Conservation (phyloP, 768 basidiomycete genomes). For the Ephemerocybe angulata region DNA sequence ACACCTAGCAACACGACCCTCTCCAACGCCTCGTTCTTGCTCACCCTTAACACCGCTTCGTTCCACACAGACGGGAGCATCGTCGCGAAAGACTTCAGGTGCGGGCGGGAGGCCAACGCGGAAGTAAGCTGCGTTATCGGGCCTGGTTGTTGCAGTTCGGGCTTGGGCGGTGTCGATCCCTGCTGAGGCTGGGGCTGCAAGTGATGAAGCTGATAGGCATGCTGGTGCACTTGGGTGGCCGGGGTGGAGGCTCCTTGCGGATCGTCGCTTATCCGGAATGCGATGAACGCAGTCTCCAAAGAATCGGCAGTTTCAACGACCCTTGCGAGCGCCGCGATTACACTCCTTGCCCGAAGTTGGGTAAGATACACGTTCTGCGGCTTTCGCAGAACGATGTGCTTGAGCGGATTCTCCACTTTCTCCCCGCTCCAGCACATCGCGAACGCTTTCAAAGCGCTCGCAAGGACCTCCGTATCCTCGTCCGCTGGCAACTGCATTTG, state of each 20-base stretch:
- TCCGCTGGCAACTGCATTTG: not conserved
- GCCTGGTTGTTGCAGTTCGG: slow-evolving; percentile 12
- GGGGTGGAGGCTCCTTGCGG: slow-evolving; percentile 18
- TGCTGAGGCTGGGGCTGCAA: not conserved
- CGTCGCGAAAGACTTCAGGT: slow-evolving; percentile 48
- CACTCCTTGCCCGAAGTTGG: slow-evolving; percentile 39
- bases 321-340: slow-evolving; percentile 44
- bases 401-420: slow-evolving; percentile 20
- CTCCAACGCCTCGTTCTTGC: slow-evolving; percentile 45
- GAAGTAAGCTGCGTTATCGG: slow-evolving; percentile 32
- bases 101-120: slow-evolving; percentile 36
- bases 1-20: slow-evolving; percentile 38
- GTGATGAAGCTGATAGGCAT: slow-evolving; percentile 13
- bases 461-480: not conserved
- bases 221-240: slow-evolving; percentile 11
- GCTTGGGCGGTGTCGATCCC: not conserved
- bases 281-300: slow-evolving; percentile 49
- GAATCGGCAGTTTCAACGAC: slow-evolving; percentile 40
- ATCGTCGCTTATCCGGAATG: slow-evolving; percentile 55
- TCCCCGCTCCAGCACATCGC: not conserved
- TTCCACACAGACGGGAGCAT: slow-evolving; percentile 60
- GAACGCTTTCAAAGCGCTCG: not conserved
- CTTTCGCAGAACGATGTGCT: slow-evolving; percentile 53
- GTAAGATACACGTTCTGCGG: slow-evolving; percentile 51
- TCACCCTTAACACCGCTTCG: slow-evolving; percentile 45